Evolutionary conservation across 176 grass and related monocot species (phyloP), one percentile per base, ranked within the genome.

Genomic region (Triticum monococcum): DNA sequence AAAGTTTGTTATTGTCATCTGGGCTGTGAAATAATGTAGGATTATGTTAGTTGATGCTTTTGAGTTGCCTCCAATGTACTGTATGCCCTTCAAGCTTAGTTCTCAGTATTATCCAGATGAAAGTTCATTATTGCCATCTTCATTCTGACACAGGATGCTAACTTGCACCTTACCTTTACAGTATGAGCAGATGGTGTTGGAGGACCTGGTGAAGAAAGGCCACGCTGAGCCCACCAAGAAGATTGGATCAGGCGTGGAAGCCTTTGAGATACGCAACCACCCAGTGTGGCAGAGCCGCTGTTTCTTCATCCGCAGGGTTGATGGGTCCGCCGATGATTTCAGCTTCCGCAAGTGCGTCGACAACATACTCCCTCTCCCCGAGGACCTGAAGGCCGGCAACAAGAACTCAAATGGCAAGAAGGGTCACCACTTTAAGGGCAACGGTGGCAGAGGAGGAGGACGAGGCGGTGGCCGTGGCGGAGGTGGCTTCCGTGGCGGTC

Each of bases 281-380:
- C 94, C 92, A 0, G 86, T 89, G 22, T 97, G 78, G 84, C 89
- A 83, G 56, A 99, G 90, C 80, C 70, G 87, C 13, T 99, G 97
- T 65, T 99, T 99, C 92, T 99, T 99, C 13, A 20, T 94, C 68
- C 33, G 89, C 23, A 86, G 97, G 12, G 83, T 89, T 20, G 97
- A 99, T 54, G 94, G 94, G 16, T 90, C 94, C 0, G 7, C 64
- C 0, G 97, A 99, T 12, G 97, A 99, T 45, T 99, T 99, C 73
- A 99, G 97, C 89, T 99, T 99, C 85, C 94, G 97, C 60, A 99
- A 99, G 79, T 99, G 97, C 37, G 92, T 99, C 0, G 89, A 99
- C 79, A 89, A 79, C 20, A 93, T 97, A 75, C 90, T 99, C 40
- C 94, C 97, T 45, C 87, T 97, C 80, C 97, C 97, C 5, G 93